A percentile compares a stretch with the other conserved stretches of the same genome.
Conservation (phyloP, 192 early-diverging fungal species). For the Thamnidium elegans region DNA sequence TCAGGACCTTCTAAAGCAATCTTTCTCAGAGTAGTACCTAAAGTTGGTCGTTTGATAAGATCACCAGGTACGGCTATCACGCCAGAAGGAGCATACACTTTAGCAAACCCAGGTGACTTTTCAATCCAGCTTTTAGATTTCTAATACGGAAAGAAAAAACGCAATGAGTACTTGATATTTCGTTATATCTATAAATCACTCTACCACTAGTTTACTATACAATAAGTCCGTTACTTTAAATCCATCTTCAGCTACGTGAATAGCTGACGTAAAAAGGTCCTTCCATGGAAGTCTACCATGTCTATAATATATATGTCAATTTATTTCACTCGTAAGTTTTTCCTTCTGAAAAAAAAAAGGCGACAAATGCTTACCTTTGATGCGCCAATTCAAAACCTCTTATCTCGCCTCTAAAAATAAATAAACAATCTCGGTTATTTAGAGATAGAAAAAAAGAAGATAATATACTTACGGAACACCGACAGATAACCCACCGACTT, state of each 20-base stretch:
- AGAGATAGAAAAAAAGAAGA: not conserved
- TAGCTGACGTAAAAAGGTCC: constrained; percentile 72
- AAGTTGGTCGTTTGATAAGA: constrained; percentile 51
- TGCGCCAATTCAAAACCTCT: constrained; percentile 83
- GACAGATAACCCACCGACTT: constrained; percentile 68
- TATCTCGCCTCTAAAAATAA: constrained; percentile 69
- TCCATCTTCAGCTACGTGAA: constrained; percentile 74
- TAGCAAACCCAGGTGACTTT: constrained; percentile 41
- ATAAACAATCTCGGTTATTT: not conserved
- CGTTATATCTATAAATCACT: not conserved
- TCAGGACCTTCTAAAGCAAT: constrained; percentile 61
- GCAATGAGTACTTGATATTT: not conserved
- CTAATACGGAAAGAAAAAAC: constrained; percentile 4
- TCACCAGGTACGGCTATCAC: constrained; percentile 66
- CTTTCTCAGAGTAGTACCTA: constrained; percentile 61
- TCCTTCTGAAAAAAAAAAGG: no score
- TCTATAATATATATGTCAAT: constrained; percentile 13
- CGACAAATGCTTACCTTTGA: constrained; percentile 35
- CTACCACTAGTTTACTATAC: constrained; percentile 35
- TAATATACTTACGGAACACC: constrained; percentile 65
- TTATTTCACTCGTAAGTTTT: no score
- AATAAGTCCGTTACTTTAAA: constrained; percentile 42
- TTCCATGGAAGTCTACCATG: constrained; percentile 85
- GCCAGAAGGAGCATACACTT: constrained; percentile 72
- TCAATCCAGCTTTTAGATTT: constrained; percentile 31